phyloP scores from a whole-genome alignment of 78 protist species.

The Bigelowiella natans region DNA sequence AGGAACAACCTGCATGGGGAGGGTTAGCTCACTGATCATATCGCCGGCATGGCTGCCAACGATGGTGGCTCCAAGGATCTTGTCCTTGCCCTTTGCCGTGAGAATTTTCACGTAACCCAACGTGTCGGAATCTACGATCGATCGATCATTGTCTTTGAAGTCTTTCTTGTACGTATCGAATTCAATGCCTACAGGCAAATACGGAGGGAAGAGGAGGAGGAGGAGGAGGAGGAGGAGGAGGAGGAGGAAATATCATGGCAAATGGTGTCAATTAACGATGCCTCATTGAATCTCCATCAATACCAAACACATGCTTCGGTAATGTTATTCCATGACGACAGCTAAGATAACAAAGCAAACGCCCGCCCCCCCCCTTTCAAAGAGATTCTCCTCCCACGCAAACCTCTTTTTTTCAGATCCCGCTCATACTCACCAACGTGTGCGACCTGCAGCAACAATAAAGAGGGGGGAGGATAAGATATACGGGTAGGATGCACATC shows the following conservation, averaged over 20 bases:
- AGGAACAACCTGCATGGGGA: constrained; percentile 23
- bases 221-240: background rate
- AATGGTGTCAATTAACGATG: too few species aligned
- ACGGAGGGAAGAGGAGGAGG: background rate
- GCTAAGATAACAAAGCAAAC: too few species aligned
- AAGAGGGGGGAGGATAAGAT: too few species aligned
- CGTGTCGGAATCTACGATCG: constrained; percentile 30
- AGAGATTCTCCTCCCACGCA: too few species aligned
- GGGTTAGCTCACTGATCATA: constrained; percentile 41
- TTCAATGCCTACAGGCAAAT: background rate
- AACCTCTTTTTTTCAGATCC: background rate
- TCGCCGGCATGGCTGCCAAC: constrained; percentile 53
- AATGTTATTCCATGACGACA: too few species aligned
- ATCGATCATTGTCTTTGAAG: constrained; percentile 42
- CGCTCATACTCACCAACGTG: constrained; percentile 42
- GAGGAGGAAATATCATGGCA: too few species aligned
- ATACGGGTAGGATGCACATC: too few species aligned
- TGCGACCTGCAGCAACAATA: too few species aligned
- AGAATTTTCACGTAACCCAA: constrained; percentile 21
- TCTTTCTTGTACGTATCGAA: background rate
- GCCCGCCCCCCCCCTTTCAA: too few species aligned
- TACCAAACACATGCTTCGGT: too few species aligned
- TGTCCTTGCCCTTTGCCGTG: background rate
- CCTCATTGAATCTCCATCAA: too few species aligned
- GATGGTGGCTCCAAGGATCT: constrained; percentile 49